A percentile compares a stretch with the other conserved stretches of the same genome.
Conservation (phyloP, 2,329 filamentous ascomycete species). For the Trichoderma sp. region DNA sequence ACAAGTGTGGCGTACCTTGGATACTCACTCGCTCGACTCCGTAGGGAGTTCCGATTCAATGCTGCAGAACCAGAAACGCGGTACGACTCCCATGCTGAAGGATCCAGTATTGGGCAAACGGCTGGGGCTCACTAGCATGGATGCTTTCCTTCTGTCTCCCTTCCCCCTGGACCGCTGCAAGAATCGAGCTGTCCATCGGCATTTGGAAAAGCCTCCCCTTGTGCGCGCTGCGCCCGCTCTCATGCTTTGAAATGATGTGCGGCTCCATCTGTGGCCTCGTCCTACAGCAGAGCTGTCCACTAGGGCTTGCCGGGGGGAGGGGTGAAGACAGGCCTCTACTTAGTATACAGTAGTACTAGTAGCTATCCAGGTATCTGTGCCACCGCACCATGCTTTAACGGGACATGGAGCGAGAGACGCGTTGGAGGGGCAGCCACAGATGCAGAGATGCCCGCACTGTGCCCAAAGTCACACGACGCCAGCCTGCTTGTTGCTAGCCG, state of each 20-base stretch:
- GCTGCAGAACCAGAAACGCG: conserved; percentile 2
- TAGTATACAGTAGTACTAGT: too few species aligned
- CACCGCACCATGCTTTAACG: background rate
- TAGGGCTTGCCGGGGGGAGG: conserved; percentile 1
- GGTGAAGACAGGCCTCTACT: conserved; percentile 4
- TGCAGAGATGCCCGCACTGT: conserved; percentile 22
- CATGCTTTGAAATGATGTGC: conserved; percentile 1
- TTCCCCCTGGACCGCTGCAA: background rate
- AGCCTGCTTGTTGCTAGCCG: conserved; percentile 23
- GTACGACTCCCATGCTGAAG: background rate
- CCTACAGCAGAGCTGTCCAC: background rate
- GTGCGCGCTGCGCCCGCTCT: conserved; percentile 16
- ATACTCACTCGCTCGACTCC: background rate
- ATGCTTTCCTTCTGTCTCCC: background rate
- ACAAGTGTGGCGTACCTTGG: background rate
- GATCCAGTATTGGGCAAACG: background rate
- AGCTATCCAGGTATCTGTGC: background rate
- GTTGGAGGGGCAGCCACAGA: background rate
- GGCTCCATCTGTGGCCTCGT: conserved; percentile 10
- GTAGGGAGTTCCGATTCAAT: background rate
- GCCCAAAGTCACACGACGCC: conserved; percentile 15
- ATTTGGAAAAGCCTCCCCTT: conserved; percentile 12
- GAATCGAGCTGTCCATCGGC: conserved; percentile 12
- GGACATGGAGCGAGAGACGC: background rate
- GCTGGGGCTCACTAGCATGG: background rate